Percentiles rank a stretch among this genome's conserved stretches.
Conservation (phyloP, 163 green algal species). For the Trebouxiophyceae sp. region DNA sequence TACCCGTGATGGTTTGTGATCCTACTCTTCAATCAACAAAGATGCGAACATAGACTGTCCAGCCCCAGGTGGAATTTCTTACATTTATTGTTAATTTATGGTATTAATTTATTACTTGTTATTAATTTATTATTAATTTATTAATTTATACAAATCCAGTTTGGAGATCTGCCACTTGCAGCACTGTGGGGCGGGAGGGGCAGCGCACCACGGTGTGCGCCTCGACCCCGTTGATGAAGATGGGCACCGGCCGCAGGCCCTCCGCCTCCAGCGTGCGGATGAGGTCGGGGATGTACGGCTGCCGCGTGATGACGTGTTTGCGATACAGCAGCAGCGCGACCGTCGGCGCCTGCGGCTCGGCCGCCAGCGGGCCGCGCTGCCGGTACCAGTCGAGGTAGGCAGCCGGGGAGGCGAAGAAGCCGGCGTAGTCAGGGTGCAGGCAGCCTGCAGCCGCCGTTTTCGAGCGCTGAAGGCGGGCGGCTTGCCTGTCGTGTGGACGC, state of each 20-base stretch:
- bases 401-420: conserved; percentile 67
- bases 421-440: conserved; percentile 61
- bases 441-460: too few species aligned
- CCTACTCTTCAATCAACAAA: too few species aligned
- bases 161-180: conserved; percentile 32
- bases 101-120: too few species aligned
- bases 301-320: conserved; percentile 95
- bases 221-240: conserved; percentile 95
- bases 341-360: conserved; percentile 48
- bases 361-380: conserved; percentile 22
- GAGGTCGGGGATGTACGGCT: conserved; percentile 56
- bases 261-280: conserved; percentile 41
- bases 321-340: conserved; percentile 87
- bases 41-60: too few species aligned
- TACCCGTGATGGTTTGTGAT: too few species aligned
- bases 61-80: too few species aligned
- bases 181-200: background rate
- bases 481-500: too few species aligned
- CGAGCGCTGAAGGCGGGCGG: too few species aligned
- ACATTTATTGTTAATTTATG: too few species aligned
- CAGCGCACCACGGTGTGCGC: conserved; percentile 89
- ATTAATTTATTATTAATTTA: too few species aligned
- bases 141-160: too few species aligned
- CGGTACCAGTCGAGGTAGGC: conserved; percentile 83
- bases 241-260: conserved; percentile 80